Base-by-base conservation (phyloP, 176 grass and related monocot species). In the Stipa capillata region DNA sequence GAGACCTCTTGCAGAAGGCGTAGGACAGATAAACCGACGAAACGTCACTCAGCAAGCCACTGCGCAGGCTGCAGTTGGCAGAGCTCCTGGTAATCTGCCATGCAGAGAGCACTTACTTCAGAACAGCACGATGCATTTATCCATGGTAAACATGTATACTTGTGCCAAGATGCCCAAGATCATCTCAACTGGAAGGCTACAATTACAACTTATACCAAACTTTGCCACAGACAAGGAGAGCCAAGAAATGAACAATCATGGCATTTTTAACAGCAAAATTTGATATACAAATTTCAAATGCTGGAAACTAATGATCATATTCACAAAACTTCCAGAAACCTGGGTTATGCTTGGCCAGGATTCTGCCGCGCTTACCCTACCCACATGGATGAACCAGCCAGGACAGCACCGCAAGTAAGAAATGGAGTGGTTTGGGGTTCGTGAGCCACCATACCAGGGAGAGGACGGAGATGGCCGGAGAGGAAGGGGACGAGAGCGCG, bases 21-120 rank as follows among this genome's bases (percentile, higher is more conserved):
- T 85, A 78, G 10, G 95, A 94, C 8, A 98, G 89, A 80, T 87
- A 98, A 28, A 98, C 64, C 1, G 92, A 90, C 0, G 92, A 86
- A 24, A 89, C 85, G 8, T 93, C 87, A 28, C 44, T 85, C 73
- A 98, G 74, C 44, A 98, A 73, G 48, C 90, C 83, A 7, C 77
- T 79, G 29, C 90, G 85, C 37, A 92, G 63, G 60, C 80, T 68
- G 62, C 85, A 78, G 74, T 98, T 98, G 52, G 87, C 85, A 39
- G 80, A 87, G 33, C 40, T 74, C n/a, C 85, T 86, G 28, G 32
- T 85, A 23, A 94, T 89, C 94, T 97, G 85, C 53, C 7, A 21
- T 67, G 17, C 56, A 5, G 7, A 47, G 70, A 80, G 37, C 65
- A 59, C 3, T 32, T 16, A 51, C 8, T 41, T 84, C 40, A 80